Conservation (phyloP, 2,329 filamentous ascomycete genomes). For the Exophiala spinifera region DNA sequence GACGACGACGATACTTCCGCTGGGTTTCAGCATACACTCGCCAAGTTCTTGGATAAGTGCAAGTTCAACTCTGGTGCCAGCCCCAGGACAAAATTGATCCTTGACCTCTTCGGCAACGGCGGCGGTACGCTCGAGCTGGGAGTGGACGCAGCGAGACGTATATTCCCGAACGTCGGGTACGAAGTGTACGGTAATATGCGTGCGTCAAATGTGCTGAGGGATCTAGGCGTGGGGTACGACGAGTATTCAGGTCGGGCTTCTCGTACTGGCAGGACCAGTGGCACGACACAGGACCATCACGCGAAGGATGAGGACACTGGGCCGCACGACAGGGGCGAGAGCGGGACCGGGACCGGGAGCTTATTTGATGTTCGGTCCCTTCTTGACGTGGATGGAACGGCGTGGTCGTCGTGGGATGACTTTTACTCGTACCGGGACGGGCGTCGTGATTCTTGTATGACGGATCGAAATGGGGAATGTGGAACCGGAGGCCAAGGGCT, state of each 20-base stretch:
- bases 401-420: constrained; percentile 43
- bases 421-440: constrained; percentile 47
- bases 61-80: constrained; percentile 38
- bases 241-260: too few species aligned
- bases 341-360: constrained; percentile 13
- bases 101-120: constrained; percentile 60
- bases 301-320: too few species aligned
- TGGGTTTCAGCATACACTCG: constrained; percentile 40
- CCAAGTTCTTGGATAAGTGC: constrained; percentile 47
- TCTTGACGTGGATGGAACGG: constrained; percentile 31
- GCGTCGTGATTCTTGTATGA: too few species aligned
- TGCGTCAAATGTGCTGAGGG: constrained; percentile 37
- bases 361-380: constrained; percentile 35
- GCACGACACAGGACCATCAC: too few species aligned
- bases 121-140: constrained; percentile 54
- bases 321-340: too few species aligned
- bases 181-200: constrained; percentile 48
- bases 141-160: constrained; percentile 51
- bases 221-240: constrained; percentile 32
- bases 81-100: constrained; percentile 59
- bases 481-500: not conserved
- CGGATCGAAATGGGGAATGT: too few species aligned
- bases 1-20: too few species aligned
- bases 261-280: not conserved
- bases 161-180: constrained; percentile 48